These are phyloP conservation scores for Fomitopsis schrenkii DNA, from an alignment of 1,284 basidiomycete species.

Conservation along the genomic window DNA sequence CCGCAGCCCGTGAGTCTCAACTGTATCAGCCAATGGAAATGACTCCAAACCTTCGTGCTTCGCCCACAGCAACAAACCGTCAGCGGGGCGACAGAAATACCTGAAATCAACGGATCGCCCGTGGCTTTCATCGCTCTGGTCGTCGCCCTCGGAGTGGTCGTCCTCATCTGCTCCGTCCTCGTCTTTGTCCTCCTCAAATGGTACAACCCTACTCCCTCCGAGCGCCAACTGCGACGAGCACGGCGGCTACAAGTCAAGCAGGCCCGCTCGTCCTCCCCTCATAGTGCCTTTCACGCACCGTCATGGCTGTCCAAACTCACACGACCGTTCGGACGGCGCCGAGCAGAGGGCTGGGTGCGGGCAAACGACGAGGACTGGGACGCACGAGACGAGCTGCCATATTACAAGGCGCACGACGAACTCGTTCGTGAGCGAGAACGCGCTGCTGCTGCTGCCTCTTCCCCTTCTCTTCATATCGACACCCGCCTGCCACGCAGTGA, in stretches of 20 bases:
- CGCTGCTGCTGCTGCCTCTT: not conserved
- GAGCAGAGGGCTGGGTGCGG: conserved; percentile 23
- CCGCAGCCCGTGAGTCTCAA: not conserved
- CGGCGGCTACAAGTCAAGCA: conserved; percentile 17
- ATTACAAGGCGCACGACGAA: conserved; percentile 3
- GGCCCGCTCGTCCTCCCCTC: conserved; percentile 15
- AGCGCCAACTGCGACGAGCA: conserved; percentile 23
- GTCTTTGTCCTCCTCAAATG: conserved; percentile 33
- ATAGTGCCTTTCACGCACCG: conserved; percentile 16
- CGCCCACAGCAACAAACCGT: not conserved
- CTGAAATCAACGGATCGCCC: conserved; percentile 27
- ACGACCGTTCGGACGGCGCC: conserved; percentile 20
- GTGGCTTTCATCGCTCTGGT: conserved; percentile 32
- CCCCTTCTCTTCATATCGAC: not conserved
- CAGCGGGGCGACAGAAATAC: conserved; percentile 7
- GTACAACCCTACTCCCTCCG: conserved; percentile 26
- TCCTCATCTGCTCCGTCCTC: conserved; percentile 28
- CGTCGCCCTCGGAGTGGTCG: conserved; percentile 27
- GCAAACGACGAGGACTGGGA: conserved; percentile 27
- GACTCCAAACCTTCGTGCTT: not conserved
- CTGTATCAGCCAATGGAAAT: not conserved
- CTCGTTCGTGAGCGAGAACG: conserved; percentile 10
- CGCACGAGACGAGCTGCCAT: conserved; percentile 17
- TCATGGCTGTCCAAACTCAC: conserved; percentile 25
- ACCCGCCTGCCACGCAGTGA: not conserved